Conservation (phyloP, 495 filamentous ascomycete genomes). For the Neurospora sp. region DNA sequence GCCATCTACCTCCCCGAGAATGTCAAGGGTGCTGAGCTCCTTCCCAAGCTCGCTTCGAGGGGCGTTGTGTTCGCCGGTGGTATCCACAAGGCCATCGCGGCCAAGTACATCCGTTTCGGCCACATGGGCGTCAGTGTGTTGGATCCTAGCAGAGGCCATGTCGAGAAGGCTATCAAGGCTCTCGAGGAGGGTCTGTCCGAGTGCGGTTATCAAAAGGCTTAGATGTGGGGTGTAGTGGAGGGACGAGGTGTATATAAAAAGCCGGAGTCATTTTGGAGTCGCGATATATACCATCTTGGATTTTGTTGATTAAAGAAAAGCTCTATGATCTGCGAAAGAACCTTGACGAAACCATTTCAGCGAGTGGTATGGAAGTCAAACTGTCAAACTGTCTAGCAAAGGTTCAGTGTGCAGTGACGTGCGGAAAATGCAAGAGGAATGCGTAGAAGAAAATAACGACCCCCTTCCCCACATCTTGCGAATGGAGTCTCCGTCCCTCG, state of each 20-base stretch:
- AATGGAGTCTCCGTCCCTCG: neutral
- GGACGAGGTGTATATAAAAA: neutral
- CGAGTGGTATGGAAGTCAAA: neutral
- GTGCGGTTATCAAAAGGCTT: conserved; percentile 51
- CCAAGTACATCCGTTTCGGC: conserved; percentile 55
- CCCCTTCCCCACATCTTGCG: neutral
- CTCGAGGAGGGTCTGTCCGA: conserved; percentile 65
- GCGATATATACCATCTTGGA: neutral
- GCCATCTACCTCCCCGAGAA: conserved; percentile 88
- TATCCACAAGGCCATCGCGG: conserved; percentile 68
- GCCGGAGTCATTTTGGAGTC: neutral
- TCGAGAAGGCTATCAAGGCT: conserved; percentile 70
- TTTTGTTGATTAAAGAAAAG: neutral
- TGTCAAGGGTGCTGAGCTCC: conserved; percentile 64
- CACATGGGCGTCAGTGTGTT: conserved; percentile 95
- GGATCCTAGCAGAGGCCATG: conserved; percentile 54
- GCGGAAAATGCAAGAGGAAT: neutral
- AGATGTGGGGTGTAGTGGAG: conserved; percentile 1
- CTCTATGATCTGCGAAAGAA: neutral
- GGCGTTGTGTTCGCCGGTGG: conserved; percentile 92
- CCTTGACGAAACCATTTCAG: neutral
- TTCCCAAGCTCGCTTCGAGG: conserved; percentile 79
- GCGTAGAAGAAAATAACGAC: neutral
- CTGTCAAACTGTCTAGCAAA: neutral
- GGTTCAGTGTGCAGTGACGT: neutral